These are phyloP conservation scores for Yamadazyma sp. DNA, from an alignment of 805 yeast genomes.

Conservation along the genomic window DNA sequence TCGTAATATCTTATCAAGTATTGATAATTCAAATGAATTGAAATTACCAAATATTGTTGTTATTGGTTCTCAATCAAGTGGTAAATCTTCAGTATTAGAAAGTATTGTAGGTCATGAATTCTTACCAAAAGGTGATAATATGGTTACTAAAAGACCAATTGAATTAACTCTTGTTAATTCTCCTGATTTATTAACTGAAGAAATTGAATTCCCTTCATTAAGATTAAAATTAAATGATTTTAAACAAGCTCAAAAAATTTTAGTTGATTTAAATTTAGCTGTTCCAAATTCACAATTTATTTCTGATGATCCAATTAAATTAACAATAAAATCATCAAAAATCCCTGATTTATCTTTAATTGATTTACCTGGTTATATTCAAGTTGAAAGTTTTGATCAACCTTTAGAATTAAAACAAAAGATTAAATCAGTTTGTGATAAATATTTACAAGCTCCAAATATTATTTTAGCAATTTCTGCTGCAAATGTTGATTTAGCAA, in stretches of 20 bases:
- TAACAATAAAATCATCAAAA: constrained; percentile 82
- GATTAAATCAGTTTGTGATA: constrained; percentile 77
- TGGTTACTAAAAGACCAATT: constrained; percentile 98
- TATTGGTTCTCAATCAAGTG: constrained; percentile 95
- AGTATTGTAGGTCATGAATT: constrained; percentile 98
- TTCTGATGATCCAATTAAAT: constrained; percentile 89
- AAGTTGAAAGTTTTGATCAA: constrained; percentile 94
- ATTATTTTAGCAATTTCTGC: constrained; percentile 94
- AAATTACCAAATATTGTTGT: constrained; percentile 94
- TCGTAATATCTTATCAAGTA: constrained; percentile 68
- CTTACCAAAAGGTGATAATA: constrained; percentile 93
- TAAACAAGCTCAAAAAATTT: constrained; percentile 79
- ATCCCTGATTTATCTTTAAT: constrained; percentile 91
- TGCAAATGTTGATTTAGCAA: constrained; percentile 97
- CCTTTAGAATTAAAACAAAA: constrained; percentile 78
- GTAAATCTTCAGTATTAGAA: constrained; percentile 94
- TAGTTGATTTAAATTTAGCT: constrained; percentile 86
- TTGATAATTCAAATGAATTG: constrained; percentile 73
- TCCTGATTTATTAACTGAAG: constrained; percentile 74
- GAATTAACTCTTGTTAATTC: constrained; percentile 90
- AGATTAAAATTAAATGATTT: constrained; percentile 84
- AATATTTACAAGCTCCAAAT: constrained; percentile 86
- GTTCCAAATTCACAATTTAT: constrained; percentile 85
- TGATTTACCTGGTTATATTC: constrained; percentile 97
- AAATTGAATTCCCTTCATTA: constrained; percentile 91